Evolutionary conservation across 352 stramenopile species (phyloP), one percentile per base, ranked within the genome.

Genomic region (Phytopythium montanum): DNA sequence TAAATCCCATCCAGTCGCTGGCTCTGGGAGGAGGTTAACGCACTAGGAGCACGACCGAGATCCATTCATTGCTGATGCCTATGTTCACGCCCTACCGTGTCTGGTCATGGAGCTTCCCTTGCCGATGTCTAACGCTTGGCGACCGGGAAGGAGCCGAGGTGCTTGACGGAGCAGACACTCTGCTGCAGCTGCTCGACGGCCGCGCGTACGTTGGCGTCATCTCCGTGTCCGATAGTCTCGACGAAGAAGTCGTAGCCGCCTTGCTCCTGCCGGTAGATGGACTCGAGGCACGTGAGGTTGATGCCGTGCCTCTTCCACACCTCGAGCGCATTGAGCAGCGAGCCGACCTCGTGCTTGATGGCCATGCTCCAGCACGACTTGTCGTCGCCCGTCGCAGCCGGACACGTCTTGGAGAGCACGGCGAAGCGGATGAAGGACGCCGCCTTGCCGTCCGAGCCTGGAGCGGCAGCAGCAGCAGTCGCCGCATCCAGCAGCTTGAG

Each of bases 341-440:
- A 94, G 31, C 87, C 87, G n/a, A 94, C 85, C 70, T 95, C 72
- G 72, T 96, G 85, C 69, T 85, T 89, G 51, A 96, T 86, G 56
- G 79, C 76, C 82, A 95, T 92, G 46, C 85, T 88, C 51, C 94
- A 64, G 46, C 79, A 92, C 31, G 85, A 88, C 65, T 95, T 95
- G 70, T 95, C 85, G 26, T 86, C 70, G 18, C 85, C 85, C 1
- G 81, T 94, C 13, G 84, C 66, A 13, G 78, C 75, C 36, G 73
- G 76, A 45, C 70, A 89, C 14, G 66, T 69, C 59, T 90, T 90
- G 3, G 81, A 87, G 39, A 95, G 68, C 38, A 93, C 69, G 13
- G 90, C 64, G 49, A 95, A 93, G 59, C 85, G 85, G 56, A 89
- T 77, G 59, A 87, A 90, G 31, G 65, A 83, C 44, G 44, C 44